Percentiles rank a stretch among this genome's conserved stretches.
phyloP scores from a whole-genome alignment of 306 rosid genomes.

The peach (Prunus persica) region Prunus_persica_NCBIv2 NC_034012.1:2083001-2083500 shows the following conservation, averaged over 20 bases:
- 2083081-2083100: slow-evolving; percentile 3
- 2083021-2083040: slow-evolving; percentile 95
- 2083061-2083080: slow-evolving; percentile 15
- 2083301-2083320: slow-evolving; percentile 52
- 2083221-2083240: slow-evolving; percentile 99
- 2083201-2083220: slow-evolving; percentile 97
- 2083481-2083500: slow-evolving; percentile 96
- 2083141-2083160: slow-evolving; percentile 83
- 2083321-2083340: slow-evolving; percentile 5
- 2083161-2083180: slow-evolving; percentile 91
- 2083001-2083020: slow-evolving; percentile 80
- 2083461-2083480: slow-evolving; percentile 99
- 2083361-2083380: slow-evolving; percentile 2
- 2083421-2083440: slow-evolving; percentile 69
- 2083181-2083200: slow-evolving; percentile 91
- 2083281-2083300: slow-evolving; percentile 97
- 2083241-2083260: slow-evolving; percentile 97
- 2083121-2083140: slow-evolving; percentile 13
- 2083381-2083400: background rate
- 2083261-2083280: slow-evolving; percentile 99
- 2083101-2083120: slow-evolving; percentile 17
- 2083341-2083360: slow-evolving; percentile 17
- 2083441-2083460: slow-evolving; percentile 86
- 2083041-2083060: slow-evolving; percentile 71
- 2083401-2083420: slow-evolving; percentile 27